Base-by-base conservation (phyloP, 345 rosid species). In the Adansonia digitata region DNA sequence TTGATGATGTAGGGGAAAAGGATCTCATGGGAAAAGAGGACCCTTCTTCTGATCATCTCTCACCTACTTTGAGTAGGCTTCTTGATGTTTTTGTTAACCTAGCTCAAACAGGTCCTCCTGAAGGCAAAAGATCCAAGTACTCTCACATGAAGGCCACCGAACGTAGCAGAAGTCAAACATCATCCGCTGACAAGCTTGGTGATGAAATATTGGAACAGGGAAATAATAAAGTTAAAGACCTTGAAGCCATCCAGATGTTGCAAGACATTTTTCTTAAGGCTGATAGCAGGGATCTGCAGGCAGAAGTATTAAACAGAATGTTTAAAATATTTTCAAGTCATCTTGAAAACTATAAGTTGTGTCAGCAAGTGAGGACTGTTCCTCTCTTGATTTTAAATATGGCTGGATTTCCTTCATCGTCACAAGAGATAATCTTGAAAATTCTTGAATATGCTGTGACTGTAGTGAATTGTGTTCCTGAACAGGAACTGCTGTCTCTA, bases 391-490 rank as follows among this genome's bases (percentile, higher is more conserved):
- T 96, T 83, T 88, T 93, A 75, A 96, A 93, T 74, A 96, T 96
- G 99, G 92, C 90, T 72, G 93, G 90, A 75, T 96, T 93, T 76
- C 94, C 98, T 74, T 77, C 91, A 80, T 87, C 97, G 39, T 84
- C 93, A 88, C 99, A 92, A 86, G 97, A 93, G 75, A 91, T 87
- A 78, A 92, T 96, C 71, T 85, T 96, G 85, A 96, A 96, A 87
- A 96, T 96, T 84, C 98, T 96, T 84, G 98, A 93, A 77, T 93
- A 93, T 81, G 98, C 99, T 73, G 99, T 96, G 76, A 96, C 99
- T 35, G 97, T 96, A 72, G 97, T 92, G 82, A 96, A 90, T 84
- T 96, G 97, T 82, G 92, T 96, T 74, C 99, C 99, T 37, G 99
- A 96, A 86, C 99, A 96, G 80, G 99, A 96, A 80, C 77, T 96